phyloP scores from a whole-genome alignment of 306 rosid species.

The Urtica urens region DNA sequence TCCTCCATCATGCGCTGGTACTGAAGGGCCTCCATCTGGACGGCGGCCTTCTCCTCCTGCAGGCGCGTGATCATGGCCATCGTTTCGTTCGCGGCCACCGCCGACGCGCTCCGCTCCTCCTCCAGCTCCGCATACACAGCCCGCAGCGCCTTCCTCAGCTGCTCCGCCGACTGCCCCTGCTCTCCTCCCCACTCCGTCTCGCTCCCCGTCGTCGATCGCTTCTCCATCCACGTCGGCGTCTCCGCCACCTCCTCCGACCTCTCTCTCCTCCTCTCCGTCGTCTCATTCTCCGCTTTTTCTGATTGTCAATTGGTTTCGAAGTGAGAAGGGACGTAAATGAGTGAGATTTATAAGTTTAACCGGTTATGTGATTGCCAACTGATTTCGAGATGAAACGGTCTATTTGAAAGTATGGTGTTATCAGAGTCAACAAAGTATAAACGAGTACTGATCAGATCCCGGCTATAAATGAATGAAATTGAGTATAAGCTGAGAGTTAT shows the following conservation, averaged over 20 bases:
- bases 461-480: too few species aligned
- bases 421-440: too few species aligned
- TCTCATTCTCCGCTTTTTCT: too few species aligned
- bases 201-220: constrained; percentile 33
- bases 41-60: constrained; percentile 78
- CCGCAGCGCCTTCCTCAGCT: constrained; percentile 32
- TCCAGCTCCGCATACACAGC: constrained; percentile 64
- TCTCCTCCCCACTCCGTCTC: constrained; percentile 26
- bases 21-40: constrained; percentile 87
- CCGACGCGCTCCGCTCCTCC: constrained; percentile 85
- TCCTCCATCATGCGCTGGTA: constrained; percentile 92
- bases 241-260: constrained; percentile 40
- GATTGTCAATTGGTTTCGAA: too few species aligned
- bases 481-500: too few species aligned
- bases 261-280: constrained; percentile 44
- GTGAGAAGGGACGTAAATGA: too few species aligned
- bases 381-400: too few species aligned
- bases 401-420: too few species aligned
- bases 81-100: constrained; percentile 71
- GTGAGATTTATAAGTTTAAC: too few species aligned
- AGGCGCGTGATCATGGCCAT: constrained; percentile 92
- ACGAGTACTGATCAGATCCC: too few species aligned
- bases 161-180: constrained; percentile 34
- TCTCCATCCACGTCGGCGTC: constrained; percentile 28
- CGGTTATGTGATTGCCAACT: too few species aligned